These are phyloP conservation scores for Cerrena zonata DNA, from an alignment of 1,284 basidiomycete genomes.

Conservation along the genomic window DNA sequence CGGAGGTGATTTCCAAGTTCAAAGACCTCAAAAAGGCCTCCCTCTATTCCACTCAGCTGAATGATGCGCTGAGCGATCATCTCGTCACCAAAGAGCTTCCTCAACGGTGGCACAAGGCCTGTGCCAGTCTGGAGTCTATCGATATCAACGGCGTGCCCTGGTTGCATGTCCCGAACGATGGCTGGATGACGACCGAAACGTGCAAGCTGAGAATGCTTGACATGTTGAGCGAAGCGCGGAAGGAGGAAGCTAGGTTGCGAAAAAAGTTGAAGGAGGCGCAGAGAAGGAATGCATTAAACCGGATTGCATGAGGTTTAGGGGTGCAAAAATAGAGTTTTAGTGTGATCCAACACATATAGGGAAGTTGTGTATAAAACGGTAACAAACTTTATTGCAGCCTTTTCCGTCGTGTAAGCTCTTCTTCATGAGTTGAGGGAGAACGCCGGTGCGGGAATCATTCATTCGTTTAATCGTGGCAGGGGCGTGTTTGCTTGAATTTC, in stretches of 20 bases:
- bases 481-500: too few species aligned
- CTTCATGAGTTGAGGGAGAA: too few species aligned
- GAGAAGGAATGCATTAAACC: too few species aligned
- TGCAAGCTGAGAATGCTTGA: neutral
- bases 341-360: too few species aligned
- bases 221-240: neutral
- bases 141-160: neutral
- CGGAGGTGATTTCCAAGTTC: neutral
- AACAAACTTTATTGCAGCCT: too few species aligned
- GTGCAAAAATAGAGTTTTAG: too few species aligned
- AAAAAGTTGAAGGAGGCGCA: neutral
- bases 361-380: too few species aligned
- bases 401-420: too few species aligned
- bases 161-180: neutral
- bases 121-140: neutral
- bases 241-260: neutral
- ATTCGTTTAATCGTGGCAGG: too few species aligned
- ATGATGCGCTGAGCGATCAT: neutral
- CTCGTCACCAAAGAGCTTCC: neutral
- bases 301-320: too few species aligned
- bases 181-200: neutral
- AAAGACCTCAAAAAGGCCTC: neutral
- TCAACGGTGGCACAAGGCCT: neutral
- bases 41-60: neutral
- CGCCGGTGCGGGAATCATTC: too few species aligned